phyloP scores from a whole-genome alignment of 108 stramenopile genomes.

The Nitzschia sp. region DNA sequence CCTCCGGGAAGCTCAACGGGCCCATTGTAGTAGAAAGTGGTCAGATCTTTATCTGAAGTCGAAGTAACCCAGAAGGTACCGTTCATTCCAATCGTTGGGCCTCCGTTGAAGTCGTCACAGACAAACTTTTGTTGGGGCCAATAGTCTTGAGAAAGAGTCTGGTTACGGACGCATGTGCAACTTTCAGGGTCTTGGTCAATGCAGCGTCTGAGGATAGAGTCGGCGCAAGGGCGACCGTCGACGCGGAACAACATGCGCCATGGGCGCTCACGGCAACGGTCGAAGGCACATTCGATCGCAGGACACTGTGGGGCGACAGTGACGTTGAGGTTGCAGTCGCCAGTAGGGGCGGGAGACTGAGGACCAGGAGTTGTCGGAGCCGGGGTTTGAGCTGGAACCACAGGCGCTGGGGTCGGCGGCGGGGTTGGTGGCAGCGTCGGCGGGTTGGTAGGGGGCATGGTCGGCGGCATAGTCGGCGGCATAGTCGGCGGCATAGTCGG shows the following conservation, averaged over 20 bases:
- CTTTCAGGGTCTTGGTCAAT: slow-evolving; percentile 8
- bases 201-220: slow-evolving; percentile 14
- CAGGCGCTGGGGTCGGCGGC: slow-evolving; percentile 12
- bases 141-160: slow-evolving; percentile 13
- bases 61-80: slow-evolving; percentile 1
- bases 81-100: background rate
- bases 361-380: slow-evolving; percentile 6
- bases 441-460: background rate
- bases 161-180: slow-evolving; percentile 11
- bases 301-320: slow-evolving; percentile 18
- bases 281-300: slow-evolving; percentile 9
- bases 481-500: background rate
- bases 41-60: background rate
- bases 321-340: slow-evolving; percentile 18
- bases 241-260: slow-evolving; percentile 17
- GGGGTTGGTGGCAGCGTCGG: slow-evolving; percentile 14
- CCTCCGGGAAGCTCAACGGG: slow-evolving; percentile 9
- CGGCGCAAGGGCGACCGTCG: slow-evolving; percentile 1
- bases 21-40: slow-evolving; percentile 21
- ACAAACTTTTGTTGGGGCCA: slow-evolving; percentile 16
- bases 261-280: slow-evolving; percentile 21
- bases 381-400: background rate
- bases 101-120: slow-evolving; percentile 19
- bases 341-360: slow-evolving; percentile 4
- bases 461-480: background rate